A percentile compares a stretch with the other conserved stretches of the same genome.
These are phyloP conservation scores for Trametes gibbosa DNA, from an alignment of 768 basidiomycete species.

Conservation along the genomic window DNA sequence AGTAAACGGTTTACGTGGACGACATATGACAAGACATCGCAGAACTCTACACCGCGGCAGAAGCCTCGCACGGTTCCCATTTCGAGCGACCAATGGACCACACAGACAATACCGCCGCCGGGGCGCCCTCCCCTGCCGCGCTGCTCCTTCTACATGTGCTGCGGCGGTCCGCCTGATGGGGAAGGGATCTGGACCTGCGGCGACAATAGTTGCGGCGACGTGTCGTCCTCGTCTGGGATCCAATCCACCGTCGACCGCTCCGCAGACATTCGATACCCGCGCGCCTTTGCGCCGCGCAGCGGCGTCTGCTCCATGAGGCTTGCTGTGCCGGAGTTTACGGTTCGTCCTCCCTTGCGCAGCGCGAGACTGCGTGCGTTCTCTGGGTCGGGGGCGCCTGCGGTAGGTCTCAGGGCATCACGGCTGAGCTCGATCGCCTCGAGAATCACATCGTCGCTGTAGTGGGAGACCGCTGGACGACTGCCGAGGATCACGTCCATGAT, in stretches of 20 bases:
- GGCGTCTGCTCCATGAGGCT: constrained; percentile 2
- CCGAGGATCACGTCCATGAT: constrained; percentile 51
- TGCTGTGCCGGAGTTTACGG: constrained; percentile 26
- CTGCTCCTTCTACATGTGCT: constrained; percentile 10
- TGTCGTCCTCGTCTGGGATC: constrained; percentile 10
- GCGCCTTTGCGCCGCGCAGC: constrained; percentile 4
- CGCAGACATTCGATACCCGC: constrained; percentile 37
- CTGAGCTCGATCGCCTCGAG: constrained; percentile 30
- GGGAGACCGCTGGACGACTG: constrained; percentile 31
- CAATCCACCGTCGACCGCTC: constrained; percentile 43
- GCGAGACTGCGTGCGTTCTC: constrained; percentile 33
- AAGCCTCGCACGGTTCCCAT: constrained; percentile 6
- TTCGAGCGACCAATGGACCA: constrained; percentile 6
- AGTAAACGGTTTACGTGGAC: background rate
- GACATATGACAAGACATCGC: constrained; percentile 12
- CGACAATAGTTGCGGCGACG: background rate
- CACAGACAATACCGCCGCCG: constrained; percentile 5
- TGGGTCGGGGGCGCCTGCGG: constrained; percentile 25
- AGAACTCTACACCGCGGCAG: constrained; percentile 12
- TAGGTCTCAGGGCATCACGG: constrained; percentile 13
- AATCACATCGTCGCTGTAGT: constrained; percentile 31
- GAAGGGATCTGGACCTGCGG: constrained; percentile 2
- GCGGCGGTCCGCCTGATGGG: constrained; percentile 13
- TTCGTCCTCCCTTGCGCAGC: constrained; percentile 39
- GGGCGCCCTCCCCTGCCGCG: background rate